Base-by-base conservation (phyloP, 805 yeast species). In the Torulaspora gathmanii region DNA sequence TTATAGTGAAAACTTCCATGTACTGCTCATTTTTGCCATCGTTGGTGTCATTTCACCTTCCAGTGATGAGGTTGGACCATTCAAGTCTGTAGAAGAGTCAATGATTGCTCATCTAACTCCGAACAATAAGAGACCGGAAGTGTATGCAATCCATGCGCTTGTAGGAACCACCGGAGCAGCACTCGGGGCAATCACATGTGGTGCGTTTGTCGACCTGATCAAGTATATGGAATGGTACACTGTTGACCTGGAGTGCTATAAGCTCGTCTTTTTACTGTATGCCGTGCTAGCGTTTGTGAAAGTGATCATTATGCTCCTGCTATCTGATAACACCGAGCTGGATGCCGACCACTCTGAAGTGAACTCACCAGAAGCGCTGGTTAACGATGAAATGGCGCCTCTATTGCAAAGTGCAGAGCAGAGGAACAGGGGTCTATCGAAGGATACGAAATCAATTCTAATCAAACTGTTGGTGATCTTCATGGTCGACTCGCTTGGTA, bases 31-130 rank as follows among this genome's bases (percentile, higher is more conserved):
- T 2, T 93, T 93, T 7, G 93, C 95, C 2, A 75, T 86, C 2
- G 46, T 86, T 25, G 96, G 96, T 1, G 95, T 88, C 13, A 84
- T 88, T 6, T 85, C 95, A 2, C 93, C 95, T 1, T 79, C 87
- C 23, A 95, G 96, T 19, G 89, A 83, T 57, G 96, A 88, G 58
- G 86, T 90, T 0, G 96, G 96, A 0, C 96, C 96, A 0, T 88
- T 88, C 64, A 83, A 85, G 58, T 79, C 93, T 0, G 80, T 88
- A 23, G 96, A 88, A 61, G 95, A 87, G 58, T 80, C 91, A 1
- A 75, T 86, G 31, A 71, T 88, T 40, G 93, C 95, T 0, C 91
- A 86, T 63, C 67, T 88, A 51, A 83, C 95, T 0, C 80, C 83
- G 0, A 74, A 73, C 29, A 70, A 69, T 43, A 77, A 75, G 45